Percentiles rank a stretch among this genome's conserved stretches.
Evolutionary conservation across 768 basidiomycete genomes (phyloP).

Genomic region (Pholiota conissans): DNA sequence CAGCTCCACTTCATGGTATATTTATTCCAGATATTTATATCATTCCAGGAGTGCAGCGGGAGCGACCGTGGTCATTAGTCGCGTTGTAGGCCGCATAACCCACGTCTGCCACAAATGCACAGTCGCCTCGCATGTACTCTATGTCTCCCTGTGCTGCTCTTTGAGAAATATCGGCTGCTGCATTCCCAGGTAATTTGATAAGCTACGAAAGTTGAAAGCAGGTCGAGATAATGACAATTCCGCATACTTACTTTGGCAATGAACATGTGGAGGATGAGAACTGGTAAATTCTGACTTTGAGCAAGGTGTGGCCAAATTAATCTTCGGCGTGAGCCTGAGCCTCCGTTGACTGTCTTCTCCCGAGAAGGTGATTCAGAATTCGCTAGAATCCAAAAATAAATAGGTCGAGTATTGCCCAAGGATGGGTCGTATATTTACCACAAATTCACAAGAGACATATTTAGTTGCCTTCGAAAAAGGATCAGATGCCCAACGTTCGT

Average conservation of each 20-base stretch:
- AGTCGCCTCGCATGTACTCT: background rate
- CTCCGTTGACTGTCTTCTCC: background rate
- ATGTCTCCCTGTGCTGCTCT: background rate
- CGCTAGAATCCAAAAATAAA: background rate
- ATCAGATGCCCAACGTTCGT: slow-evolving; percentile 16
- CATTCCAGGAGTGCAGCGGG: background rate
- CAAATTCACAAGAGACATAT: background rate
- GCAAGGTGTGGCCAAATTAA: background rate
- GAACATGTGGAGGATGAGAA: too few species aligned
- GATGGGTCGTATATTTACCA: background rate
- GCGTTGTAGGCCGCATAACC: slow-evolving; percentile 9
- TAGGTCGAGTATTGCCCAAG: background rate
- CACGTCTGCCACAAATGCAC: slow-evolving; percentile 11
- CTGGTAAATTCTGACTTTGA: too few species aligned
- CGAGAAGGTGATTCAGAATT: background rate
- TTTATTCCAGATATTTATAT: background rate
- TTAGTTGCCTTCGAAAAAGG: background rate
- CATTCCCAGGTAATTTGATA: too few species aligned
- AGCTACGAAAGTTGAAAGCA: too few species aligned
- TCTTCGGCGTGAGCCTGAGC: background rate
- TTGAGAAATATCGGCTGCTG: background rate
- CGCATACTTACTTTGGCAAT: too few species aligned
- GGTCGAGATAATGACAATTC: too few species aligned
- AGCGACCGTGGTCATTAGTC: background rate
- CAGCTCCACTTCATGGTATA: background rate